These are phyloP conservation scores for Sporothrix brasiliensis DNA, from an alignment of 2,329 filamentous ascomycete species.

Conservation along the genomic window DNA sequence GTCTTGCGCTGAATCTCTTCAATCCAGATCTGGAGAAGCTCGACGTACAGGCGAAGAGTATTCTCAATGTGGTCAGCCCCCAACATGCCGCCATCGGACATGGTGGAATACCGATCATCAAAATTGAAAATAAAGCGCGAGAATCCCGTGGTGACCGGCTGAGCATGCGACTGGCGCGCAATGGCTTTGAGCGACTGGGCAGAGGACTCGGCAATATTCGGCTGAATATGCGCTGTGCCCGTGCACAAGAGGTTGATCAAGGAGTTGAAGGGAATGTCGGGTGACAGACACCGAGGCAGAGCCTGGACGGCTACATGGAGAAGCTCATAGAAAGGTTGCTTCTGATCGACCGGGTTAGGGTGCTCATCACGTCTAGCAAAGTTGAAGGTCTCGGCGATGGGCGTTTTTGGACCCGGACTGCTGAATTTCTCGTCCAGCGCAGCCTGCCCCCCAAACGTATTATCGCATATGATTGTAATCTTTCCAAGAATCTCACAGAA, in stretches of 20 bases:
- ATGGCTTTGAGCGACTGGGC: conserved; percentile 94
- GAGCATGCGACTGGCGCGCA: conserved; percentile 86
- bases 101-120: conserved; percentile 94
- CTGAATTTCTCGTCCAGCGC: conserved; percentile 94
- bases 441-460: conserved; percentile 94
- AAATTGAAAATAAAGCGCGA: conserved; percentile 98
- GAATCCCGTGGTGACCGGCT: conserved; percentile 95
- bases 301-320: conserved; percentile 95
- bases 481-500: conserved; percentile 96
- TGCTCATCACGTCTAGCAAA: conserved; percentile 83
- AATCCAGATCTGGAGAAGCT: conserved; percentile 94
- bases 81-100: conserved; percentile 96
- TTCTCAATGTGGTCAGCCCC: conserved; percentile 93
- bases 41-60: conserved; percentile 88
- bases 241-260: conserved; percentile 95
- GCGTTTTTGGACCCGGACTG: conserved; percentile 85
- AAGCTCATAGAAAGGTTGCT: conserved; percentile 93
- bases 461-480: conserved; percentile 94
- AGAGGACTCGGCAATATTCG: conserved; percentile 88
- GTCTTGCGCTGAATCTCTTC: conserved; percentile 91
- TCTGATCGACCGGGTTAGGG: conserved; percentile 72
- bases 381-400: conserved; percentile 90
- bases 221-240: conserved; percentile 91
- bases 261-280: conserved; percentile 88
- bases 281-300: conserved; percentile 87